A percentile compares a stretch with the other conserved stretches of the same genome.
These are phyloP conservation scores for Globisporangium canariense DNA, from an alignment of 352 stramenopile species.

Conservation along the genomic window DNA sequence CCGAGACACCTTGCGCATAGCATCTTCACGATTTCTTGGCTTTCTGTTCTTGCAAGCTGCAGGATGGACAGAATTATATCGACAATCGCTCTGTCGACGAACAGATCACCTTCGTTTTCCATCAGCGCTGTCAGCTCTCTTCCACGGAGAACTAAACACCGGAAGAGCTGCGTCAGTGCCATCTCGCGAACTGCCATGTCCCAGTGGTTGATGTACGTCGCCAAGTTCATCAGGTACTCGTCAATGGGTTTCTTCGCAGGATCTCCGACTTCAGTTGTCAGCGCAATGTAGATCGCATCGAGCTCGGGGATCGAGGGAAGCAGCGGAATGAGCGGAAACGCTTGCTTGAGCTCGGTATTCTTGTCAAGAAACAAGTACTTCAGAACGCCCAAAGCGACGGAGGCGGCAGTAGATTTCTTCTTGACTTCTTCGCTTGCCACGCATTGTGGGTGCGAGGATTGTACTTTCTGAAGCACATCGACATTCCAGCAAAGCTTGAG, in stretches of 20 bases:
- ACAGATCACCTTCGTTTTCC: constrained; percentile 67
- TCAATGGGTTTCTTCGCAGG: constrained; percentile 34
- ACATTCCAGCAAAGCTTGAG: constrained; percentile 33
- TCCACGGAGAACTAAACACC: constrained; percentile 55
- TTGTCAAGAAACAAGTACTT: constrained; percentile 81
- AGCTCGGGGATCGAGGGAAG: constrained; percentile 66
- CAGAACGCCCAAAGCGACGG: constrained; percentile 32
- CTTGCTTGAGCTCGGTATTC: constrained; percentile 45
- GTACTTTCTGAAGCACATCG: constrained; percentile 28
- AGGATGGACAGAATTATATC: constrained; percentile 67
- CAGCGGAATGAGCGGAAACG: constrained; percentile 67
- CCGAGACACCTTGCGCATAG: constrained; percentile 73
- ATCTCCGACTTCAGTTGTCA: constrained; percentile 55
- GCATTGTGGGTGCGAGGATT: neutral
- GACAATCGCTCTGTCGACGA: constrained; percentile 55
- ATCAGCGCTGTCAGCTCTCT: constrained; percentile 62
- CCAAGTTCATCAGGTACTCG: constrained; percentile 55
- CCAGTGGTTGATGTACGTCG: constrained; percentile 73
- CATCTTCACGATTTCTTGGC: constrained; percentile 57
- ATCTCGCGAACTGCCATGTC: constrained; percentile 78
- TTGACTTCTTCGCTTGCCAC: neutral
- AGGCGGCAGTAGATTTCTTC: constrained; percentile 2
- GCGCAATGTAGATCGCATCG: constrained; percentile 52
- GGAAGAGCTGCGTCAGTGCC: constrained; percentile 64
- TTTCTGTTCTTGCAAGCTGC: constrained; percentile 63